phyloP scores from a whole-genome alignment of 805 yeast species.

The Saturnispora halmiae region DNA sequence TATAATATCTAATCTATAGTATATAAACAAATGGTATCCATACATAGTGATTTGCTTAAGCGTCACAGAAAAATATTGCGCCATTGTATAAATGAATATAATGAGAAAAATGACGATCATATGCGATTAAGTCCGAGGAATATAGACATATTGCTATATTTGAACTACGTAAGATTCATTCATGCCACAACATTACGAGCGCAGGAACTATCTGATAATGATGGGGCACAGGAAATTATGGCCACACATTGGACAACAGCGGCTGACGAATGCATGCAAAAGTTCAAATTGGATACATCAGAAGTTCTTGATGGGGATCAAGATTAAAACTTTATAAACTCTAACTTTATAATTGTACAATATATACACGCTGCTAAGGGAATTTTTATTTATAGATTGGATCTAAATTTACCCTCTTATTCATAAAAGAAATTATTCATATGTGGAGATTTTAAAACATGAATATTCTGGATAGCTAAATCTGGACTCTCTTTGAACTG shows the following conservation, averaged over 20 bases:
- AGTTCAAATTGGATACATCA: conserved; percentile 13
- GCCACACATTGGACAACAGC: conserved; percentile 33
- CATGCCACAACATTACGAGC: conserved; percentile 34
- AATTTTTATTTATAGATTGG: conserved; percentile 5
- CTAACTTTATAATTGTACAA: not conserved
- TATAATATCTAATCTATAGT: not conserved
- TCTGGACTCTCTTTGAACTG: conserved; percentile 79
- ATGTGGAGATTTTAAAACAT: conserved; percentile 32
- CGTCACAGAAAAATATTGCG: conserved; percentile 13
- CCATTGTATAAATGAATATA: conserved; percentile 7
- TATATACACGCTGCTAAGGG: not conserved
- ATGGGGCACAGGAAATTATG: conserved; percentile 36
- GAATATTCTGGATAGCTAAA: conserved; percentile 61
- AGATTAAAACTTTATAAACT: not conserved
- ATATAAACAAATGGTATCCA: conserved; percentile 10
- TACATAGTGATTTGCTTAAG: conserved; percentile 10
- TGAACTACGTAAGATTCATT: conserved; percentile 41
- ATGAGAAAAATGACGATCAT: not conserved
- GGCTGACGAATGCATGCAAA: conserved; percentile 18
- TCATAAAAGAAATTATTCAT: conserved; percentile 29
- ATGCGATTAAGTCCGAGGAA: conserved; percentile 18
- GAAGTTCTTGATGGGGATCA: not conserved
- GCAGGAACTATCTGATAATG: conserved; percentile 29
- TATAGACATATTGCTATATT: conserved; percentile 30
- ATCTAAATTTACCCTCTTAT: conserved; percentile 9